These are phyloP conservation scores for Polyrhizophydium stewartii DNA, from an alignment of 371 early-diverging fungal species.

Conservation along the genomic window DNA sequence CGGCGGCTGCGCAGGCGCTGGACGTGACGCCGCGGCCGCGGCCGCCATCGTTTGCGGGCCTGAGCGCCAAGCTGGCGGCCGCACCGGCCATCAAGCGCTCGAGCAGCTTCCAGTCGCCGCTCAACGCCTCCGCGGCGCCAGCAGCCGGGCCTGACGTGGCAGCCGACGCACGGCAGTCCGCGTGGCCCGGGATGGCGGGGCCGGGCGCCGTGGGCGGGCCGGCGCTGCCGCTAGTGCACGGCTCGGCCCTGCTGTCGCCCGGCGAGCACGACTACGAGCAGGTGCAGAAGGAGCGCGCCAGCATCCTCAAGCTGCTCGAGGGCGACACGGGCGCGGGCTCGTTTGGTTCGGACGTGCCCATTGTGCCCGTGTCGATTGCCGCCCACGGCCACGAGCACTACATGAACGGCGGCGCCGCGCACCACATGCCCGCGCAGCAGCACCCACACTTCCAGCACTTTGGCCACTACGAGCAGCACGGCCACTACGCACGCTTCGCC, in stretches of 20 bases:
- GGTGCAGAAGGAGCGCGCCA: not conserved
- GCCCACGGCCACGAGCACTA: not conserved
- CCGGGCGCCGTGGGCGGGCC: too few relatives aligned
- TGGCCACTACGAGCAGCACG: too few relatives aligned
- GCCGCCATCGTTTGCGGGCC: not conserved
- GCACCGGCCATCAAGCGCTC: not conserved
- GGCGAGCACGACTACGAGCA: not conserved
- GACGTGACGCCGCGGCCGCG: not conserved
- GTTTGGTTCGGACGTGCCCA: not conserved
- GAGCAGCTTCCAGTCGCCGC: not conserved
- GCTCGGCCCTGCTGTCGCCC: not conserved
- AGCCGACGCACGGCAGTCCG: not conserved
- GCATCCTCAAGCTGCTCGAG: not conserved
- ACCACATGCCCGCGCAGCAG: too few relatives aligned
- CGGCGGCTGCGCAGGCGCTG: not conserved
- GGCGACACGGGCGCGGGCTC: not conserved
- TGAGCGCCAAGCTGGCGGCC: not conserved
- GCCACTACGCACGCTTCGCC: too few relatives aligned
- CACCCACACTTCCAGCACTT: too few relatives aligned
- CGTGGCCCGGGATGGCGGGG: too few relatives aligned
- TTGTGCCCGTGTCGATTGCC: not conserved
- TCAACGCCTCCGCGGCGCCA: not conserved
- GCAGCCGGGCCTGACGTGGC: not conserved
- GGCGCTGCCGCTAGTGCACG: not conserved
- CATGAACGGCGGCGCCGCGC: not conserved